A percentile compares a stretch with the other conserved stretches of the same genome.
phyloP scores from a whole-genome alignment of 495 filamentous ascomycete species.

The Zalerion maritima region DNA sequence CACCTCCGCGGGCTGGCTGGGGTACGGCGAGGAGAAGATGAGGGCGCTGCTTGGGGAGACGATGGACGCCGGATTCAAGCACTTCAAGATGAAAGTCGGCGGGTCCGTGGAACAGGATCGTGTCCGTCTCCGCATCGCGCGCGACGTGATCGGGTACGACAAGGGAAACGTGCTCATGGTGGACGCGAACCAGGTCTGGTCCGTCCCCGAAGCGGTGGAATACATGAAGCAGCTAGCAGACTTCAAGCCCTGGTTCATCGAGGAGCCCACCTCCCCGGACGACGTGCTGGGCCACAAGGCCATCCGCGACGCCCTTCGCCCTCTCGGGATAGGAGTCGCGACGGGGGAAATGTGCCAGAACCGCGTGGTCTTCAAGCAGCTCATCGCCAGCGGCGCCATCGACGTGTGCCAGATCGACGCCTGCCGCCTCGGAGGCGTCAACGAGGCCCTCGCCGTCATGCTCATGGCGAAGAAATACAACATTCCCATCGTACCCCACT shows the following conservation, averaged over 20 bases:
- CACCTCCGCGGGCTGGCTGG: constrained; percentile 84
- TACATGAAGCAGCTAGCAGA: constrained; percentile 73
- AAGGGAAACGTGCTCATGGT: constrained; percentile 83
- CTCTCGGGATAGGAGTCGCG: constrained; percentile 67
- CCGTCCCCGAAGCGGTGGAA: constrained; percentile 75
- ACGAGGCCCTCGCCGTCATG: constrained; percentile 84
- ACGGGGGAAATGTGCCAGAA: constrained; percentile 98
- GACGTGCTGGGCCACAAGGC: constrained; percentile 82
- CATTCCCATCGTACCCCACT: constrained; percentile 78
- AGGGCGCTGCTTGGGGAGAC: constrained; percentile 55
- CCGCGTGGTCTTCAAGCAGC: constrained; percentile 85
- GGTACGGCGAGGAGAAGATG: constrained; percentile 83
- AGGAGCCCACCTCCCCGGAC: constrained; percentile 90
- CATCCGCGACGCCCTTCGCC: constrained; percentile 62
- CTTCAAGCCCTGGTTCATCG: constrained; percentile 93
- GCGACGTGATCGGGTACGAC: constrained; percentile 76
- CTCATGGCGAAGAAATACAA: constrained; percentile 77
- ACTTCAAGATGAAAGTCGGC: constrained; percentile 92
- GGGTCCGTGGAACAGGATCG: constrained; percentile 54
- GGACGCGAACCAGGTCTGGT: constrained; percentile 93
- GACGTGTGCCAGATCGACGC: constrained; percentile 87
- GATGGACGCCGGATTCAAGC: constrained; percentile 56
- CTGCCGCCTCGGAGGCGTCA: constrained; percentile 81
- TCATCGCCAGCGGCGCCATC: constrained; percentile 63
- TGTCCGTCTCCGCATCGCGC: constrained; percentile 53